Evolutionary conservation across 345 rosid species (phyloP).

Genomic region (Sonneratia caseolaris): DNA sequence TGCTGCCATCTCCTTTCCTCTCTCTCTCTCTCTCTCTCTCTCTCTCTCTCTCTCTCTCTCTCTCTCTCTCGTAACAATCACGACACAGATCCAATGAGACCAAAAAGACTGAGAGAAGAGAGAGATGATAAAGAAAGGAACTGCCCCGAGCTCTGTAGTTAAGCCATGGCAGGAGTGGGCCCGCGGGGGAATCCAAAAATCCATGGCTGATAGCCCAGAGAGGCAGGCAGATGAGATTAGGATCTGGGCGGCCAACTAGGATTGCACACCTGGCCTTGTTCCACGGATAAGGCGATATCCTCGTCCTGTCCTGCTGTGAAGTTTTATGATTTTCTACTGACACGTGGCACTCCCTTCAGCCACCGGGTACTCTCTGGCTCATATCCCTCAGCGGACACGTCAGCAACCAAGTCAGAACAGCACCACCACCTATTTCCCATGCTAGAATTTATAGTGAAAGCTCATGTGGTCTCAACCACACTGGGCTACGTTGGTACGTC

Average conservation of each 20-base stretch:
- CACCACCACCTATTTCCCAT: background rate
- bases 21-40: background rate
- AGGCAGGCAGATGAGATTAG: constrained; percentile 14
- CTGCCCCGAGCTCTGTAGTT: background rate
- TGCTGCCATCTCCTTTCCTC: constrained; percentile 44
- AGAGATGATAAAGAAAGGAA: background rate
- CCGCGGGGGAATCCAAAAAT: background rate
- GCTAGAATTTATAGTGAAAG: no score
- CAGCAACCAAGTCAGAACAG: background rate
- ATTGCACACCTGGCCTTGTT: constrained; percentile 39
- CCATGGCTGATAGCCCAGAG: background rate
- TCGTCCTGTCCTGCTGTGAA: background rate
- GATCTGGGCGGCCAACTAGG: constrained; percentile 60
- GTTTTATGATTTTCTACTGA: background rate
- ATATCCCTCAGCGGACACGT: background rate
- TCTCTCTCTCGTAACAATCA: background rate
- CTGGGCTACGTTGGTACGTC: no score
- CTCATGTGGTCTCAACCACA: no score
- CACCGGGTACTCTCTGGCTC: background rate
- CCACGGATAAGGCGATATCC: constrained; percentile 29
- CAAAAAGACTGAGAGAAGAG: background rate
- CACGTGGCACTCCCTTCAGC: background rate
- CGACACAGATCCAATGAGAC: background rate
- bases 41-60: background rate
- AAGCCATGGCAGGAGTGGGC: constrained; percentile 7